Conservation (phyloP, 2,329 filamentous ascomycete species). For the Kalaharituber pfeilii region DNA sequence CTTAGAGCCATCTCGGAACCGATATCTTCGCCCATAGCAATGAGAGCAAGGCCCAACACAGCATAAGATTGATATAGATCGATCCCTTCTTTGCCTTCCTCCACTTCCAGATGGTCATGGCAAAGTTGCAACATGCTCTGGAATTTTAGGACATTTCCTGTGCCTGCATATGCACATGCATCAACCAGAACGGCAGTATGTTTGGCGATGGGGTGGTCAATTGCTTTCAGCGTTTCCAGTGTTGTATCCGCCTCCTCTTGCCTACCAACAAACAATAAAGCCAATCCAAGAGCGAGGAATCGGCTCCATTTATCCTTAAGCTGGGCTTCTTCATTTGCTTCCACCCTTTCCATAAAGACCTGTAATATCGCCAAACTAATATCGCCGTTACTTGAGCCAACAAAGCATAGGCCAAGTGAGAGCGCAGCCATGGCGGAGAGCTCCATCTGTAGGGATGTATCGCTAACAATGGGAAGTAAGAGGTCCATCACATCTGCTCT, state of each 20-base stretch:
- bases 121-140: constrained; percentile 95
- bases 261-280: constrained; percentile 83
- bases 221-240: constrained; percentile 85
- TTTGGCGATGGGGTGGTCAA: constrained; percentile 92
- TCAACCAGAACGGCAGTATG: constrained; percentile 88
- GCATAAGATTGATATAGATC: constrained; percentile 92
- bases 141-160: constrained; percentile 88
- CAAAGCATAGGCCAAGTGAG: constrained; percentile 74
- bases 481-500: constrained; percentile 74
- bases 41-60: constrained; percentile 79
- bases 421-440: constrained; percentile 91
- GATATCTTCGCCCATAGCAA: constrained; percentile 95
- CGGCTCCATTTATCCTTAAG: constrained; percentile 97
- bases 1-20: constrained; percentile 97
- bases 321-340: constrained; percentile 53
- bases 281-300: constrained; percentile 86
- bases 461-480: constrained; percentile 70
- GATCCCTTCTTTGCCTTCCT: constrained; percentile 76
- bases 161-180: constrained; percentile 95
- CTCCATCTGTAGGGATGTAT: constrained; percentile 78
- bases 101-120: constrained; percentile 92
- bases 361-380: constrained; percentile 84
- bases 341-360: constrained; percentile 72
- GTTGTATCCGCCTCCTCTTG: constrained; percentile 99
- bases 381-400: constrained; percentile 79